phyloP scores from a whole-genome alignment of 257 asterid genomes.

The Orobanche coerulescens region DNA sequence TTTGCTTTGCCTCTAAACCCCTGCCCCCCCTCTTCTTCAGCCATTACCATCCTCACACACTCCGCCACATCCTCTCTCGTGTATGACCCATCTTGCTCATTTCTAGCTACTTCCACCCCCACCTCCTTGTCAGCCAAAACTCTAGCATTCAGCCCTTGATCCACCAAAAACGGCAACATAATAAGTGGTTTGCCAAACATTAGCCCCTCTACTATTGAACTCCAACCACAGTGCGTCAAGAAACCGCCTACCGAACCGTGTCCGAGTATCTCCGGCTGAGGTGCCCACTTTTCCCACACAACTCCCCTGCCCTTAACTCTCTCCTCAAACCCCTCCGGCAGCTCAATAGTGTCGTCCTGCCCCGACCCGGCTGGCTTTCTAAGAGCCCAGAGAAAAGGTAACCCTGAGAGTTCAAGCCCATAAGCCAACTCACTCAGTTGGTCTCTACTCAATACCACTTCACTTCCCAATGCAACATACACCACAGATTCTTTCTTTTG shows the following conservation, averaged over 20 bases:
- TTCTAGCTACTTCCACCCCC: slow-evolving; percentile 30
- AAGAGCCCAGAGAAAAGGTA: slow-evolving; percentile 31
- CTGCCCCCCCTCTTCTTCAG: slow-evolving; percentile 15
- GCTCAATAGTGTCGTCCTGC: background rate
- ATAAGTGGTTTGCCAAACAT: slow-evolving; percentile 26
- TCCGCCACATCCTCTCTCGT: slow-evolving; percentile 25
- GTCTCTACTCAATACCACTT: slow-evolving; percentile 23
- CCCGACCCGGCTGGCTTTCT: slow-evolving; percentile 19
- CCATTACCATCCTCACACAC: slow-evolving; percentile 28
- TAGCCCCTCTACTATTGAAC: slow-evolving; percentile 36
- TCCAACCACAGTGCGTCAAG: slow-evolving; percentile 48
- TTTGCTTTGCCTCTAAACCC: slow-evolving; percentile 13
- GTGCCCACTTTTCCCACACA: slow-evolving; percentile 46
- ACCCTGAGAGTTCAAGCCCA: slow-evolving; percentile 36
- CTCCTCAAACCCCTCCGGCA: slow-evolving; percentile 35
- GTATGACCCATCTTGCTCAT: slow-evolving; percentile 29
- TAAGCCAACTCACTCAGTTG: slow-evolving; percentile 34
- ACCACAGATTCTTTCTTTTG: slow-evolving; percentile 25
- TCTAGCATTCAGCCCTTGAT: slow-evolving; percentile 35
- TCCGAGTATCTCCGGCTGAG: slow-evolving; percentile 36
- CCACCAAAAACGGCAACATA: slow-evolving; percentile 31
- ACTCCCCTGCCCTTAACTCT: slow-evolving; percentile 31
- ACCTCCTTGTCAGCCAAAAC: slow-evolving; percentile 23
- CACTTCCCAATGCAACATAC: slow-evolving; percentile 39
- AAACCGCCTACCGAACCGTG: slow-evolving; percentile 43